These are phyloP conservation scores for Coprinopsis sp. DNA, from an alignment of 768 basidiomycete genomes.

Conservation along the genomic window DNA sequence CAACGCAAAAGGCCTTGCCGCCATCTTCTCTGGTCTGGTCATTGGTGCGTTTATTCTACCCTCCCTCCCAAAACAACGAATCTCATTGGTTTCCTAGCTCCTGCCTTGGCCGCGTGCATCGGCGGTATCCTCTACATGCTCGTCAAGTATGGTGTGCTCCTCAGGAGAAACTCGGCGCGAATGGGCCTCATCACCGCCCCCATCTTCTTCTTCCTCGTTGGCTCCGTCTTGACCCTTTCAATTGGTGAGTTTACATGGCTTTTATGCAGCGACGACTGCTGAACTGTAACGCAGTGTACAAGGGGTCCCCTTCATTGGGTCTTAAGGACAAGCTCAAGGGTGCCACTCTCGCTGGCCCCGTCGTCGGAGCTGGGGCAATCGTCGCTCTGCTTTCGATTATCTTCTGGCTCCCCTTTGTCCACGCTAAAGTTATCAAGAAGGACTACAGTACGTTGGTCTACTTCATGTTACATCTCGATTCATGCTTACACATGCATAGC, in stretches of 20 bases:
- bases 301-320: slow-evolving; percentile 21
- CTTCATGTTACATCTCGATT: neutral
- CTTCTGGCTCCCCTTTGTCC: slow-evolving; percentile 27
- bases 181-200: slow-evolving; percentile 22
- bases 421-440: slow-evolving; percentile 22
- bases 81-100: slow-evolving; percentile 9
- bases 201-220: slow-evolving; percentile 24
- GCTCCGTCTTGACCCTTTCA: slow-evolving; percentile 22
- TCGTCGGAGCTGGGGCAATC: slow-evolving; percentile 19
- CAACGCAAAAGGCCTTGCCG: slow-evolving; percentile 21
- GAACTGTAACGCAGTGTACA: slow-evolving; percentile 12
- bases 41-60: slow-evolving; percentile 15
- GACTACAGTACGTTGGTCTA: slow-evolving; percentile 21
- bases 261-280: neutral
- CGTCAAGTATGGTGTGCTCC: slow-evolving; percentile 22
- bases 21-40: slow-evolving; percentile 23
- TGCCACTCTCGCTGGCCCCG: slow-evolving; percentile 16
- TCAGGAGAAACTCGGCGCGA: slow-evolving; percentile 18
- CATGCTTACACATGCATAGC: slow-evolving; percentile 10
- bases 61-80: too few relatives aligned
- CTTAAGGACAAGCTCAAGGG: slow-evolving; percentile 16
- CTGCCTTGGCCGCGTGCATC: slow-evolving; percentile 16
- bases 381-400: slow-evolving; percentile 18
- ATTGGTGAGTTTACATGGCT: slow-evolving; percentile 8
- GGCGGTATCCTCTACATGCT: slow-evolving; percentile 16